Conservation (phyloP, 2,329 filamentous ascomycete species). For the Elsinoe perseae region DNA sequence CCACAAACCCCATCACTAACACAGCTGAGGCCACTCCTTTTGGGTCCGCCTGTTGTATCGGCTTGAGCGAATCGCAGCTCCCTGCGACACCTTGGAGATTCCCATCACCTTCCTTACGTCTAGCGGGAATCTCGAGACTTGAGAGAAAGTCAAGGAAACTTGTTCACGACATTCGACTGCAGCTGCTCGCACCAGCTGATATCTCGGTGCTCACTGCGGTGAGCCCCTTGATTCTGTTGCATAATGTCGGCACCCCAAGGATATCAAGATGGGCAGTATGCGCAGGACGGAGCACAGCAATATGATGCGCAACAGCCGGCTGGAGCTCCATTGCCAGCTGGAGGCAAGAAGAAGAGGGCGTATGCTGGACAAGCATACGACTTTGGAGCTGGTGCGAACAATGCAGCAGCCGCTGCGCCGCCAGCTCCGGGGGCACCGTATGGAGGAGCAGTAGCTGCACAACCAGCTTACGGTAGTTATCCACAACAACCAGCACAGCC, state of each 20-base stretch:
- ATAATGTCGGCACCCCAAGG: slow-evolving; percentile 15
- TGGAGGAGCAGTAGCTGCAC: slow-evolving; percentile 22
- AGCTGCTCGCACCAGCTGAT: not conserved
- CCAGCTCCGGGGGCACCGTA: slow-evolving; percentile 53
- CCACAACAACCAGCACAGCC: slow-evolving; percentile 26
- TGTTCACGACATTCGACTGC: not conserved
- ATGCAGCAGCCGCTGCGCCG: slow-evolving; percentile 33
- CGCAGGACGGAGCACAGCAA: slow-evolving; percentile 20
- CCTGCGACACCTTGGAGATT: not conserved
- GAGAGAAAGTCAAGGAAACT: not conserved
- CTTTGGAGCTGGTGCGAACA: slow-evolving; percentile 83
- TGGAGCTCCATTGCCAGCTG: slow-evolving; percentile 23
- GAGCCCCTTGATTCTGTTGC: slow-evolving; percentile 4
- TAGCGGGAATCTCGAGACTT: not conserved
- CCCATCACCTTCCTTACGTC: not conserved
- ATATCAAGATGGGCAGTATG: slow-evolving; percentile 20
- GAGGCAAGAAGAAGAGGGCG: slow-evolving; percentile 76
- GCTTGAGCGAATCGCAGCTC: not conserved
- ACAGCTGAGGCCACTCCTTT: not conserved
- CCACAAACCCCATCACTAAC: not conserved
- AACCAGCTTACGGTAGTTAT: slow-evolving; percentile 21
- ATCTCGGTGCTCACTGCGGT: slow-evolving; percentile 1
- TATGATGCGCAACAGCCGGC: slow-evolving; percentile 18
- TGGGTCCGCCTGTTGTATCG: not conserved
- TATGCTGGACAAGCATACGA: slow-evolving; percentile 95